Percentiles rank a stretch among this genome's conserved stretches.
These are phyloP conservation scores for Anthracocystis panici-leucophaei DNA, from an alignment of 1,284 basidiomycete genomes.

Conservation along the genomic window DNA sequence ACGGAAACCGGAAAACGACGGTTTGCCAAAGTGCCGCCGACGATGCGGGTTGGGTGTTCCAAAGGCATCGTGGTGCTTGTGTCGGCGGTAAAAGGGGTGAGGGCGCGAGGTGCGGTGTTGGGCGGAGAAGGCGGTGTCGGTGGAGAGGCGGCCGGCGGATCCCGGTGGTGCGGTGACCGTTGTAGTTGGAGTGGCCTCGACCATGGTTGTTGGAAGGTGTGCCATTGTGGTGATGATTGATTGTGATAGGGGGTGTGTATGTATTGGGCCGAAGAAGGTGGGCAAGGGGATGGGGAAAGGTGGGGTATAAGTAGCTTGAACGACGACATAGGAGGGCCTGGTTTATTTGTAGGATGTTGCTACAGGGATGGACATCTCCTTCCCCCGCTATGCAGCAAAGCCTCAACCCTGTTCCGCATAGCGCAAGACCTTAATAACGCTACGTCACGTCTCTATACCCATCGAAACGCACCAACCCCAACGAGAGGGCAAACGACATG, in stretches of 20 bases:
- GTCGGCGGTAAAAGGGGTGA: slow-evolving; percentile 1
- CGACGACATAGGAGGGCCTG: too few species aligned
- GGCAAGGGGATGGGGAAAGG: neutral
- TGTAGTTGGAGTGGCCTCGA: slow-evolving; percentile 6
- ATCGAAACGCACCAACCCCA: neutral
- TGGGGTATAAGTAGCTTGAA: neutral
- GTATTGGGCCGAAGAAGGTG: neutral
- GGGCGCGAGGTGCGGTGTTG: neutral
- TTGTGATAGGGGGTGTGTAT: neutral
- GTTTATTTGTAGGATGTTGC: too few species aligned
- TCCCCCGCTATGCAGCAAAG: too few species aligned
- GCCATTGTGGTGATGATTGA: slow-evolving; percentile 3
- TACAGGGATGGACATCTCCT: too few species aligned
- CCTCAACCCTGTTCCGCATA: too few species aligned
- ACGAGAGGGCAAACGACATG: neutral
- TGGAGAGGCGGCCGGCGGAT: slow-evolving; percentile 26
- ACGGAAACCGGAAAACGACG: slow-evolving; percentile 31
- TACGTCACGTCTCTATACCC: neutral
- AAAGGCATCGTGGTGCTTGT: slow-evolving; percentile 4
- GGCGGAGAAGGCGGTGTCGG: slow-evolving; percentile 19
- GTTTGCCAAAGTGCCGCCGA: slow-evolving; percentile 30
- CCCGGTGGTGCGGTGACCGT: neutral
- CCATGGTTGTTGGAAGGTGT: slow-evolving; percentile 14
- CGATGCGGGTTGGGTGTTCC: neutral
- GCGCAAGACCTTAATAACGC: too few species aligned